A percentile compares a stretch with the other conserved stretches of the same genome.
These are phyloP conservation scores for Neurospora terricola DNA, from an alignment of 495 filamentous ascomycete species.

Conservation along the genomic window DNA sequence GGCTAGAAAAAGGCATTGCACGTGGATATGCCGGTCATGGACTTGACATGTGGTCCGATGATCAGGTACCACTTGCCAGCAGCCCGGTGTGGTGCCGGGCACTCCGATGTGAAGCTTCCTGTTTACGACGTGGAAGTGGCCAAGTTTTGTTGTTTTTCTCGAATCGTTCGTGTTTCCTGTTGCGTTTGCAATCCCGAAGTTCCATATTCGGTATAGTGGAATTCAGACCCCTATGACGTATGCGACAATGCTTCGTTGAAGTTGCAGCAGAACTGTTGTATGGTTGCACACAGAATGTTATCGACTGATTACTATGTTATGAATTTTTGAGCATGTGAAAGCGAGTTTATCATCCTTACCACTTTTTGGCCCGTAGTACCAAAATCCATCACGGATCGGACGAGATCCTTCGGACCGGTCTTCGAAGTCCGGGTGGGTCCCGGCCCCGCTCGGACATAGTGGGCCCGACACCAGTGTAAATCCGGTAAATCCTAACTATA, in stretches of 20 bases:
- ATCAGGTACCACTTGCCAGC: background rate
- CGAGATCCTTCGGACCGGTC: background rate
- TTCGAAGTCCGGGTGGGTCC: background rate
- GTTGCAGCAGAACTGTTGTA: background rate
- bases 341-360: too few species aligned
- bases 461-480: too few species aligned
- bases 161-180: background rate
- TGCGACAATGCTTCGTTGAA: background rate
- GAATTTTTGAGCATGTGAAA: too few species aligned
- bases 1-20: background rate
- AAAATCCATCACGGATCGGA: background rate
- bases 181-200: background rate
- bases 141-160: background rate
- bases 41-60: background rate
- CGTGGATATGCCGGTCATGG: background rate
- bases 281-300: background rate
- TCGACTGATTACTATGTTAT: too few species aligned
- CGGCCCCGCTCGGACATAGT: background rate
- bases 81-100: background rate
- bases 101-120: background rate
- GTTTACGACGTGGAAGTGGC: background rate
- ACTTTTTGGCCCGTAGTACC: too few species aligned
- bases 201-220: background rate
- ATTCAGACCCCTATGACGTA: background rate
- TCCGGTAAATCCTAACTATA: too few species aligned